These are phyloP conservation scores for Massarina eburnea DNA, from an alignment of 2,329 filamentous ascomycete species.

Conservation along the genomic window DNA sequence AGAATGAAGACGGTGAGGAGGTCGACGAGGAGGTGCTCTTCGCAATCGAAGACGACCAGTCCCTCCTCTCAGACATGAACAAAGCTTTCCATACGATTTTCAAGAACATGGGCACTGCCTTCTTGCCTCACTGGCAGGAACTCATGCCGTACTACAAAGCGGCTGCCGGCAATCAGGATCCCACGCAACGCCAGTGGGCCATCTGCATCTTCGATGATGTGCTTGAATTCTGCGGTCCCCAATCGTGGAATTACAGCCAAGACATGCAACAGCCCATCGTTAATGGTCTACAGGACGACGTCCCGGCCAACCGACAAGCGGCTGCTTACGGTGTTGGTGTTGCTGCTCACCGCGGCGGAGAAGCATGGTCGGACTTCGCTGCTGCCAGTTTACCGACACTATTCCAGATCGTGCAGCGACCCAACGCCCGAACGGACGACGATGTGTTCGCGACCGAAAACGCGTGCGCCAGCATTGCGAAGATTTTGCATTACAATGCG, in stretches of 20 bases:
- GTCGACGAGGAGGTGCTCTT: slow-evolving; percentile 83
- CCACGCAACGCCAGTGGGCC: slow-evolving; percentile 97
- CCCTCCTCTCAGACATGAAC: slow-evolving; percentile 97
- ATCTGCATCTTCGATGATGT: slow-evolving; percentile 98
- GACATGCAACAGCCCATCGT: slow-evolving; percentile 87
- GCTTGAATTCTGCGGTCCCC: slow-evolving; percentile 89
- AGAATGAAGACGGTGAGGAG: slow-evolving; percentile 87
- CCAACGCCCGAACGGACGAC: slow-evolving; percentile 83
- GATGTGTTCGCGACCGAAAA: slow-evolving; percentile 98
- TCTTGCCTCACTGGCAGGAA: slow-evolving; percentile 85
- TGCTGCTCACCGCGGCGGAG: slow-evolving; percentile 87
- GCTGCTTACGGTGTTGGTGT: slow-evolving; percentile 95
- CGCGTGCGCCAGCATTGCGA: slow-evolving; percentile 92
- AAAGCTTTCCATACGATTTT: slow-evolving; percentile 99
- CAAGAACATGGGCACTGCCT: slow-evolving; percentile 86
- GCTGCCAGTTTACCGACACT: slow-evolving; percentile 76
- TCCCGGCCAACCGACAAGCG: slow-evolving; percentile 91
- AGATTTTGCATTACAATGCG: slow-evolving; percentile 90
- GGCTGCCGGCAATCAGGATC: slow-evolving; percentile 78
- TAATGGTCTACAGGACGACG: slow-evolving; percentile 80
- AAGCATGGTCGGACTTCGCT: slow-evolving; percentile 84
- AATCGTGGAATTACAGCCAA: slow-evolving; percentile 82
- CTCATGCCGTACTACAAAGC: slow-evolving; percentile 81
- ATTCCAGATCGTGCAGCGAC: slow-evolving; percentile 80
- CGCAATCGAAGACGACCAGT: slow-evolving; percentile 96